Evolutionary conservation across 345 rosid species (phyloP).

Genomic region (Passiflora organensis): DNA sequence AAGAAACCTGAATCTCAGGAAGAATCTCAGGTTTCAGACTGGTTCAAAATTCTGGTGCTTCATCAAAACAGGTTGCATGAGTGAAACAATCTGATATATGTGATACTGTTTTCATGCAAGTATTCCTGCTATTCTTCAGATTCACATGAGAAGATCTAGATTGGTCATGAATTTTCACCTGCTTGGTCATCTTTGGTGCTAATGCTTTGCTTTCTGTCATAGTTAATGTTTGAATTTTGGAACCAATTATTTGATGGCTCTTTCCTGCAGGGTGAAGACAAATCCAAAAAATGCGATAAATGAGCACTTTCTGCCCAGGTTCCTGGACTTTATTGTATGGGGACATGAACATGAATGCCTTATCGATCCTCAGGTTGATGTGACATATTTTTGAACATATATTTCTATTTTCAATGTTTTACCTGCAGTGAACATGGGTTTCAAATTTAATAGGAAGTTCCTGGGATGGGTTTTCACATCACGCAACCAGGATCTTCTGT

Average conservation of each 20-base stretch:
- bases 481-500: conserved; percentile 99
- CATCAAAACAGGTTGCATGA: conserved; percentile 87
- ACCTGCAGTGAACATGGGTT: conserved; percentile 30
- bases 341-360: conserved; percentile 99
- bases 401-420: conserved; percentile 3
- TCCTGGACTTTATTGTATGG: conserved; percentile 93
- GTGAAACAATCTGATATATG: not conserved
- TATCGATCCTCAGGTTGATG: conserved; percentile 78
- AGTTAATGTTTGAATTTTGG: not conserved
- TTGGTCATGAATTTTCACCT: not conserved
- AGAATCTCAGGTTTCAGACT: conserved; percentile 70
- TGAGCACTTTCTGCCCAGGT: conserved; percentile 94
- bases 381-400: conserved; percentile 2
- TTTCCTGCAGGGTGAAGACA: conserved; percentile 69
- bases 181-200: conserved; percentile 1
- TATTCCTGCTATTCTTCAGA: not conserved
- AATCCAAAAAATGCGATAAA: conserved; percentile 97
- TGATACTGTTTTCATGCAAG: not conserved
- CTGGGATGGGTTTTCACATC: conserved; percentile 98
- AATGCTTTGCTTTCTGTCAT: not conserved
- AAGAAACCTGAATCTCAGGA: conserved; percentile 98
- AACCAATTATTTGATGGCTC: conserved; percentile 6
- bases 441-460: conserved; percentile 69
- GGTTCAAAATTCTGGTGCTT: conserved; percentile 97
- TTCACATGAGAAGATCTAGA: not conserved